phyloP scores from a whole-genome alignment of 148 eudicot genomes.

The Cornus kousa region DNA sequence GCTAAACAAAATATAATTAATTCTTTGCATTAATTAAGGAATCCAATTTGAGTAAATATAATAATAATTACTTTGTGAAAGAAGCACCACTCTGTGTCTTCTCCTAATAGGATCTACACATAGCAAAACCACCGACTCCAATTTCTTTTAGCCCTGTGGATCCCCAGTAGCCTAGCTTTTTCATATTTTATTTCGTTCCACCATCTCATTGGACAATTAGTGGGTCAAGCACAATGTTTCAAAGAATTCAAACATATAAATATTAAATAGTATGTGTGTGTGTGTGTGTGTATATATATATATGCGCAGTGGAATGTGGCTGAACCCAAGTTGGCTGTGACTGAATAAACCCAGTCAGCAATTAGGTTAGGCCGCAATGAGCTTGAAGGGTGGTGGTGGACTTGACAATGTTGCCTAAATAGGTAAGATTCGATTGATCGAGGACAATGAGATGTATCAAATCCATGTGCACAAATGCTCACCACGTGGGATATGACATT shows the following conservation, averaged over 20 bases:
- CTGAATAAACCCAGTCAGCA: conserved; percentile 17
- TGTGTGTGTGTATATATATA: no score
- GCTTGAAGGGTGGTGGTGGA: background rate
- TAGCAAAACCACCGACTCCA: background rate
- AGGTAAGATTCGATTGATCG: background rate
- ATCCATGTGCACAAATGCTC: conserved; percentile 11
- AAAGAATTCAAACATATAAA: background rate
- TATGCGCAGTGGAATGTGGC: background rate
- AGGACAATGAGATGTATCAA: background rate
- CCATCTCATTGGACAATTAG: conserved; percentile 8
- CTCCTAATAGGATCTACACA: background rate
- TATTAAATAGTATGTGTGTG: no score
- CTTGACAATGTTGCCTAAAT: conserved; percentile 7
- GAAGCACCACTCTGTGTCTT: background rate
- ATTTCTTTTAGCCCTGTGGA: background rate
- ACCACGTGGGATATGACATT: conserved; percentile 15
- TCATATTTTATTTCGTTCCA: background rate
- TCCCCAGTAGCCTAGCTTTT: background rate
- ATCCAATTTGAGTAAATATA: background rate
- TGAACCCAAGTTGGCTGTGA: conserved; percentile 7
- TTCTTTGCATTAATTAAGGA: background rate
- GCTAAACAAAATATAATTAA: no score
- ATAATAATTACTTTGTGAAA: background rate
- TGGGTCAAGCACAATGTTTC: conserved; percentile 3
- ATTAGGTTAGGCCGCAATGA: background rate